phyloP scores from a whole-genome alignment of 2,329 filamentous ascomycete species.

The Gaeumannomyces tritici region DNA sequence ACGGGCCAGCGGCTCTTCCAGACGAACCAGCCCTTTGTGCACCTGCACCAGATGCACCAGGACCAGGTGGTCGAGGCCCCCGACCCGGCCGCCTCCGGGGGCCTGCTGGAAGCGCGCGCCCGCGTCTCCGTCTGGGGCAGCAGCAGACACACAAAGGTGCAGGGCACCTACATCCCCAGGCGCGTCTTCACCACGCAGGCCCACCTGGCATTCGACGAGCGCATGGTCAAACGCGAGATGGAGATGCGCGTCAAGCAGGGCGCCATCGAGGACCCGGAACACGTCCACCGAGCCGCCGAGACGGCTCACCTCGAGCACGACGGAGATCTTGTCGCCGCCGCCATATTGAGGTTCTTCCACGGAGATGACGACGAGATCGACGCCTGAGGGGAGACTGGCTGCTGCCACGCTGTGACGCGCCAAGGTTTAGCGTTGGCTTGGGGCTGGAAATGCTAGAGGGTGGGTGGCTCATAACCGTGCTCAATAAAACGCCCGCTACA shows the following conservation, averaged over 20 bases:
- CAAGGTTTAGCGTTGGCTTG: no score
- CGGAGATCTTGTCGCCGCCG: constrained; percentile 54
- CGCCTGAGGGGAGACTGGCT: not conserved
- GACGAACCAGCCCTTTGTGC: constrained; percentile 34
- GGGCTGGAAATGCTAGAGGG: not conserved
- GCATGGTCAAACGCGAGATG: constrained; percentile 58
- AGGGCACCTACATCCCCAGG: constrained; percentile 61
- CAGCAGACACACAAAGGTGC: constrained; percentile 56
- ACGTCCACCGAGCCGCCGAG: constrained; percentile 38
- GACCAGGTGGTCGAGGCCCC: constrained; percentile 61
- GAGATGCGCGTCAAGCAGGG: constrained; percentile 45
- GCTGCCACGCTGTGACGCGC: no score
- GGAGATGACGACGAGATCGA: constrained; percentile 30
- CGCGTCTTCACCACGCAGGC: constrained; percentile 67
- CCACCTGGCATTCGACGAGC: constrained; percentile 65
- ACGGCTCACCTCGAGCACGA: constrained; percentile 58
- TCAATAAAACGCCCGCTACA: not conserved
- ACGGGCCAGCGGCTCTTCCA: constrained; percentile 62
- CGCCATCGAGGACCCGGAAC: constrained; percentile 51
- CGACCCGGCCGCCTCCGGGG: constrained; percentile 5
- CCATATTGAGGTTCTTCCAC: constrained; percentile 52
- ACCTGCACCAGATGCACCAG: constrained; percentile 71
- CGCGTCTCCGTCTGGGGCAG: constrained; percentile 49
- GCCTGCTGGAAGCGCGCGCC: constrained; percentile 25
- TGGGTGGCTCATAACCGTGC: not conserved